Evolutionary conservation across 2,329 filamentous ascomycete genomes (phyloP).

Genomic region (Aspergillus neoniger): DNA sequence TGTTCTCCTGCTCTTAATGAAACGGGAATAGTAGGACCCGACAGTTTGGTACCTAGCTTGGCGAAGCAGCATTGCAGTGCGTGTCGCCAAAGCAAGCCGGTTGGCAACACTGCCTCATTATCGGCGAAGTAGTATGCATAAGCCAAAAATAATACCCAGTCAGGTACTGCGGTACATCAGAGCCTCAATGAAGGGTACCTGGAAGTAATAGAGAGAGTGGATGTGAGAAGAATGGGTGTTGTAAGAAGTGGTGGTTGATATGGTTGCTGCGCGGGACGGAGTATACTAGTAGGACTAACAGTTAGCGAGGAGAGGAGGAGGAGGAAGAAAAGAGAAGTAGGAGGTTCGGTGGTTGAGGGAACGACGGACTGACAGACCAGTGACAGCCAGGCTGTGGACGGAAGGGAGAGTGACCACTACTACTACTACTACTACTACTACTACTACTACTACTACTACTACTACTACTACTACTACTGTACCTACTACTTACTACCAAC

Average conservation of each 20-base stretch:
- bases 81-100: constrained; percentile 27
- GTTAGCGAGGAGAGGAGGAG: neutral
- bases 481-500: too few species aligned
- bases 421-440: too few species aligned
- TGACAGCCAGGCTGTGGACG: neutral
- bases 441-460: too few species aligned
- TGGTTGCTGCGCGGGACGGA: too few species aligned
- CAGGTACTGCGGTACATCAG: neutral
- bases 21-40: constrained; percentile 35
- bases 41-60: constrained; percentile 37
- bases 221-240: neutral
- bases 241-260: neutral
- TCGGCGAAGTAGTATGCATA: neutral
- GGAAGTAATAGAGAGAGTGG: neutral
- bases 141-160: neutral
- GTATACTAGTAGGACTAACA: neutral
- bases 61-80: constrained; percentile 39
- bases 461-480: too few species aligned
- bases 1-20: constrained; percentile 12
- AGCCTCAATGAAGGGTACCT: neutral
- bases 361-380: neutral
- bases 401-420: neutral
- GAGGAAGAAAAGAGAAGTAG: neutral
- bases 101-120: constrained; percentile 33
- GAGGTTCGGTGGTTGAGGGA: neutral